phyloP scores from a whole-genome alignment of 1,139 yeast species.

The Zhuliangozyma blackwelliae region DNA sequence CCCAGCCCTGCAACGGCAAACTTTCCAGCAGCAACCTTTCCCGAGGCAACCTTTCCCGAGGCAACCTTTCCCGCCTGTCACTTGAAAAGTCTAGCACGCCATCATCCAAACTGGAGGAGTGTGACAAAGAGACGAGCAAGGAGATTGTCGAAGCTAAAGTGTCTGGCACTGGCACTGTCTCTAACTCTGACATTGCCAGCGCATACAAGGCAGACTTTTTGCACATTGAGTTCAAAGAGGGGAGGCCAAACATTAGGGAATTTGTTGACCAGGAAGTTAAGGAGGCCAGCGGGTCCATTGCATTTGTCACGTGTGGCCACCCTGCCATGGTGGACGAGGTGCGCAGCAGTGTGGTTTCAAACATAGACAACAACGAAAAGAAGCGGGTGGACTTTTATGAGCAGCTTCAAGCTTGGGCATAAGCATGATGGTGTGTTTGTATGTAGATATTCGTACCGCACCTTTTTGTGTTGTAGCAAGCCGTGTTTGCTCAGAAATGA shows the following conservation, averaged over 20 bases:
- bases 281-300: slow-evolving; percentile 31
- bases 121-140: not conserved
- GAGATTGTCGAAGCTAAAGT: not conserved
- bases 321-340: slow-evolving; percentile 50
- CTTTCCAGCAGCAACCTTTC: not conserved
- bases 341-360: slow-evolving; percentile 30
- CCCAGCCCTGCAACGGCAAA: slow-evolving; percentile 19
- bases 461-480: too few species aligned
- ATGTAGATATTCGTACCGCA: too few species aligned
- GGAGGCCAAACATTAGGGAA: slow-evolving; percentile 29
- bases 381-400: slow-evolving; percentile 36
- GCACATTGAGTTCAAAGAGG: slow-evolving; percentile 27
- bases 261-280: slow-evolving; percentile 23
- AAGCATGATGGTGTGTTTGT: too few species aligned
- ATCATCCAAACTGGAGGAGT: too few species aligned
- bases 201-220: slow-evolving; percentile 18
- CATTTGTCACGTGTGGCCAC: slow-evolving; percentile 52
- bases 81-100: too few species aligned
- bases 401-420: slow-evolving; percentile 39
- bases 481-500: too few species aligned
- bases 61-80: too few species aligned
- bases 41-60: too few species aligned
- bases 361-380: slow-evolving; percentile 19
- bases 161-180: too few species aligned
- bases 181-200: not conserved